phyloP scores from a whole-genome alignment of 2,329 filamentous ascomycete genomes.

The Chaetomium olivaceum region DNA sequence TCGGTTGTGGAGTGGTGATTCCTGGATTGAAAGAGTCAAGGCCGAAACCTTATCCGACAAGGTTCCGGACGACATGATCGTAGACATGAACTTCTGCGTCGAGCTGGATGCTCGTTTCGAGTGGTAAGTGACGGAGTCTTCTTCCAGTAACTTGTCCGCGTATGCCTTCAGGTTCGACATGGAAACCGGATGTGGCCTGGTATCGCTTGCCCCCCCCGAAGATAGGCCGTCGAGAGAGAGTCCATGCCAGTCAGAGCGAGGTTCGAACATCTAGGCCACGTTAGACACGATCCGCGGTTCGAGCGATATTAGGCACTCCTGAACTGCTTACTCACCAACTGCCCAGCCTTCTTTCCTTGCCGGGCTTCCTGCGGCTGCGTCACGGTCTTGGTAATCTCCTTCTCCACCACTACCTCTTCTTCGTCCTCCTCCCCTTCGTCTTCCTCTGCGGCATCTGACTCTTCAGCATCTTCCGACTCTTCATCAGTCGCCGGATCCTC shows the following conservation, averaged over 20 bases:
- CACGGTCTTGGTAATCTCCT: slow-evolving; percentile 37
- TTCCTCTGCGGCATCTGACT: neutral
- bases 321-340: slow-evolving; percentile 45
- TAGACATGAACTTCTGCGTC: slow-evolving; percentile 93
- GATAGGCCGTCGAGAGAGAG: slow-evolving; percentile 48
- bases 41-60: slow-evolving; percentile 96
- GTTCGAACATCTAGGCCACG: slow-evolving; percentile 53
- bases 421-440: slow-evolving; percentile 25
- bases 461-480: slow-evolving; percentile 28
- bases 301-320: neutral
- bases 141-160: slow-evolving; percentile 72
- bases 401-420: slow-evolving; percentile 35
- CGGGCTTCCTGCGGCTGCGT: slow-evolving; percentile 32
- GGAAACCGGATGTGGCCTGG: slow-evolving; percentile 45
- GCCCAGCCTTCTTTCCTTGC: slow-evolving; percentile 35
- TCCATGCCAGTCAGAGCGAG: slow-evolving; percentile 59
- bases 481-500: slow-evolving; percentile 37
- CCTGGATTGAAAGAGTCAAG: slow-evolving; percentile 88
- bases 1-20: slow-evolving; percentile 90
- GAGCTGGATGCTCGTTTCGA: slow-evolving; percentile 76
- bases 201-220: slow-evolving; percentile 47
- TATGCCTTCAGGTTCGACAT: slow-evolving; percentile 63
- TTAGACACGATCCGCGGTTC: slow-evolving; percentile 2
- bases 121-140: slow-evolving; percentile 74
- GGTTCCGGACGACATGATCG: slow-evolving; percentile 95